Evolutionary conservation across 2,329 filamentous ascomycete genomes (phyloP).

Genomic region (Acrocalymma vagum): DNA sequence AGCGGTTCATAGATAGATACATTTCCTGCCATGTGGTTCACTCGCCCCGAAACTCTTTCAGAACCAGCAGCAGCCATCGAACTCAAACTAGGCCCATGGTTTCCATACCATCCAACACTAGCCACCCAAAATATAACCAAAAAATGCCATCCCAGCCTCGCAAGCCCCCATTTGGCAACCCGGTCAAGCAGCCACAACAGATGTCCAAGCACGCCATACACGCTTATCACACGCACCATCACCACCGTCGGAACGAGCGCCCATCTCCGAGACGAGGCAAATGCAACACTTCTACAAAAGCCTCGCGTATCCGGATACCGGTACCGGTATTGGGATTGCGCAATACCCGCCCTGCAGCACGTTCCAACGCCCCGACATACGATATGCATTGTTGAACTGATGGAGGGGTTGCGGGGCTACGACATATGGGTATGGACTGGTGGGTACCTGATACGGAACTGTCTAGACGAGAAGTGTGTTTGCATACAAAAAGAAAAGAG

Average conservation of each 20-base stretch:
- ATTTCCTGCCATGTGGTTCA: too few species aligned
- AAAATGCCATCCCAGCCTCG: too few species aligned
- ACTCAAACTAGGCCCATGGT: too few species aligned
- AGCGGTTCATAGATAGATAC: too few species aligned
- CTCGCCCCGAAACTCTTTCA: too few species aligned
- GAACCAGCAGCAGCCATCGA: too few species aligned
- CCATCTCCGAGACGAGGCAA: conserved; percentile 1
- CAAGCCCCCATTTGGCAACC: too few species aligned
- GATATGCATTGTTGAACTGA: conserved; percentile 12
- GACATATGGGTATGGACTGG: neutral
- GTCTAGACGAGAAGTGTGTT: too few species aligned
- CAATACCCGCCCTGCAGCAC: conserved; percentile 27
- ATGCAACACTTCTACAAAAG: conserved; percentile 4
- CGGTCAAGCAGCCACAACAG: conserved; percentile 3
- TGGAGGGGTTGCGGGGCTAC: conserved; percentile 8
- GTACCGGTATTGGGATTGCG: conserved; percentile 21
- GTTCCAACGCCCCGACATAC: too few species aligned
- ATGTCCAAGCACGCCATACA: neutral
- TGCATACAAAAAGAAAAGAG: too few species aligned
- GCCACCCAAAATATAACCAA: too few species aligned
- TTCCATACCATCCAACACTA: too few species aligned
- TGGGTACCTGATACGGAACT: conserved; percentile 1
- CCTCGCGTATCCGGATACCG: conserved; percentile 11
- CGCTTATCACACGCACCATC: neutral
- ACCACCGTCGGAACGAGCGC: conserved; percentile 6